phyloP scores from a whole-genome alignment of 164 flowering plant species.

The Umbellularia californica region DNA sequence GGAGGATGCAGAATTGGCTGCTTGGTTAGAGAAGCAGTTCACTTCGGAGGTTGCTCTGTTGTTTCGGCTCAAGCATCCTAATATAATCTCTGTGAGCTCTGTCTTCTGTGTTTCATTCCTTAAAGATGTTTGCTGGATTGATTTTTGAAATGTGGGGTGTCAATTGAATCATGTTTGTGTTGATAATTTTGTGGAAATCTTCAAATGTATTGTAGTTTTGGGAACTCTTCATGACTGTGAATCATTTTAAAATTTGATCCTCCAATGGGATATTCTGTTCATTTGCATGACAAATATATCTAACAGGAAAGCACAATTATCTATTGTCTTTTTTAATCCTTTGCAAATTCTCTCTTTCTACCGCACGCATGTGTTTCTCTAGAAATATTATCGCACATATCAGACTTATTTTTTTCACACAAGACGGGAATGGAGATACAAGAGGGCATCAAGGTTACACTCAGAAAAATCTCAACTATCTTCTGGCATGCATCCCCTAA shows the following conservation, averaged over 20 bases:
- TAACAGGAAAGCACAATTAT: no score
- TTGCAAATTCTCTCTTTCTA: no score
- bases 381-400: no score
- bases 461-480: no score
- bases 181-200: not conserved
- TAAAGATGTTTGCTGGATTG: not conserved
- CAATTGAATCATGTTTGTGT: not conserved
- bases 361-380: no score
- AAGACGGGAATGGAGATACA: no score
- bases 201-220: not conserved
- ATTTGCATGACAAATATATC: not conserved
- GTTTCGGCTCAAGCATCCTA: conserved; percentile 61
- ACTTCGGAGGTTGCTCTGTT: conserved; percentile 69
- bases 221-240: no score
- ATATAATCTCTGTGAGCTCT: conserved; percentile 71
- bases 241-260: not conserved
- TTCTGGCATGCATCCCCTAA: no score
- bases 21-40: conserved; percentile 58
- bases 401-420: no score
- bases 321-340: no score
- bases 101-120: not conserved
- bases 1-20: conserved; percentile 63
- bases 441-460: no score
- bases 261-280: not conserved
- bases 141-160: not conserved